Conservation (phyloP, 305 asterid genomes). For the Stenogyne calaminthoides region DNA sequence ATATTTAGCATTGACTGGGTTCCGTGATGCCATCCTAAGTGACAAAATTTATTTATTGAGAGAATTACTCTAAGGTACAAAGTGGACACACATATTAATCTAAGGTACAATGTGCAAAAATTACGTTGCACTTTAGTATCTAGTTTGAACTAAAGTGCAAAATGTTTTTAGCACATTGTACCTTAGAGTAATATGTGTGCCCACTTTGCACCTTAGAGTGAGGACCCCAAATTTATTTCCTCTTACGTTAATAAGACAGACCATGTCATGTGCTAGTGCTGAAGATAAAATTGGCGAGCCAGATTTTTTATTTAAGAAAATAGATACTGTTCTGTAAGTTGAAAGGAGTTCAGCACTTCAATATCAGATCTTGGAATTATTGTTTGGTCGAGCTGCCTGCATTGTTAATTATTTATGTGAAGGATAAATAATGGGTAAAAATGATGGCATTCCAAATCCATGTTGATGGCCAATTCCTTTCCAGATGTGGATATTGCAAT, state of each 20-base stretch:
- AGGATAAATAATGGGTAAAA: neutral
- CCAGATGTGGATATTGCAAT: slow-evolving; percentile 83
- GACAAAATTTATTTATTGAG: too few relatives aligned
- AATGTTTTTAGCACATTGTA: too few relatives aligned
- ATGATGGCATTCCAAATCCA: slow-evolving; percentile 23
- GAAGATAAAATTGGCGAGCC: neutral
- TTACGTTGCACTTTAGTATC: too few relatives aligned
- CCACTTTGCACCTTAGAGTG: too few relatives aligned
- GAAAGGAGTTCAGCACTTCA: slow-evolving; percentile 4
- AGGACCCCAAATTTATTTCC: too few relatives aligned
- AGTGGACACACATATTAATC: too few relatives aligned
- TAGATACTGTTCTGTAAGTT: neutral
- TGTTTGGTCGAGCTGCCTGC: slow-evolving; percentile 25
- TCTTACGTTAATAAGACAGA: too few relatives aligned
- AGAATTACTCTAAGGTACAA: too few relatives aligned
- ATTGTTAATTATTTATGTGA: slow-evolving; percentile 15
- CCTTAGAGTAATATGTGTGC: too few relatives aligned
- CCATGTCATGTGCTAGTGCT: neutral
- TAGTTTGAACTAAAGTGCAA: too few relatives aligned
- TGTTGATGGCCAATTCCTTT: slow-evolving; percentile 42
- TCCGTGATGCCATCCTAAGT: slow-evolving; percentile 71
- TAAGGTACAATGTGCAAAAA: too few relatives aligned
- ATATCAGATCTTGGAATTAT: slow-evolving; percentile 18
- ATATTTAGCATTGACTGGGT: slow-evolving; percentile 95
- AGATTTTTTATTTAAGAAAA: neutral